Evolutionary conservation across 164 flowering plant genomes (phyloP), one percentile per base, ranked within the genome.

Genomic region (Chimonanthus salicifolius): DNA sequence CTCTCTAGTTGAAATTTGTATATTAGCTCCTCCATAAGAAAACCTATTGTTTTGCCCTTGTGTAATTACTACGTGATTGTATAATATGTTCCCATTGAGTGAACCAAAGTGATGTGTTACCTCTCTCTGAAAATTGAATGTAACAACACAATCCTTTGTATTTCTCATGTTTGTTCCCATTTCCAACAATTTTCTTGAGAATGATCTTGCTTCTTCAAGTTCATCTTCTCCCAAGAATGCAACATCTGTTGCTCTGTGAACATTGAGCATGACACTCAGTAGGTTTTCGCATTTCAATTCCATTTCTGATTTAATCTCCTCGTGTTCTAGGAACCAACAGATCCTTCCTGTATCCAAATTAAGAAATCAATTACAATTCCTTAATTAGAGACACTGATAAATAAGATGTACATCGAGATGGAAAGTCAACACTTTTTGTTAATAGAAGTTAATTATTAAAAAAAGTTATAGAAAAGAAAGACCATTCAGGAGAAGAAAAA

Each of bases 191-290:
- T 69, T 81, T 64, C 18, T 71, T 13, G 84, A 72, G 66, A 81
- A 78, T 16, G 60, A 67, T 68, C 82, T 82, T 4, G 87, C 84
- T 50, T 83, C 82, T 51, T 80, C 74, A 15, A 83, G 76, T 62
- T 80, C 82, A 51, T 63, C 6, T 71, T 86, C 87, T 58, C 76
- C 83, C 2, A 71, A 18, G 70, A 84, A 86, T 72, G 71, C 80
- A 0, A 86, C 71, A 62, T 86, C 82, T 2, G 88, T 60, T 1
- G 86, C 88, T 72, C 75, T 78, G 46, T 85, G 70, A 49, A 85
- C 83, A 62, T 68, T 78, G 15, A 78, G 75, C 82, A 85, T 72
- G 20, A 71, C 68, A 33, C 73, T 72, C 7, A 73, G 63, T 67
- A 80, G 78, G 44, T 49, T 50, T 63, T 80, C 79, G 4, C 7